These are phyloP conservation scores for Coleophoma crateriformis DNA, from an alignment of 2,329 filamentous ascomycete species.

Conservation along the genomic window DNA sequence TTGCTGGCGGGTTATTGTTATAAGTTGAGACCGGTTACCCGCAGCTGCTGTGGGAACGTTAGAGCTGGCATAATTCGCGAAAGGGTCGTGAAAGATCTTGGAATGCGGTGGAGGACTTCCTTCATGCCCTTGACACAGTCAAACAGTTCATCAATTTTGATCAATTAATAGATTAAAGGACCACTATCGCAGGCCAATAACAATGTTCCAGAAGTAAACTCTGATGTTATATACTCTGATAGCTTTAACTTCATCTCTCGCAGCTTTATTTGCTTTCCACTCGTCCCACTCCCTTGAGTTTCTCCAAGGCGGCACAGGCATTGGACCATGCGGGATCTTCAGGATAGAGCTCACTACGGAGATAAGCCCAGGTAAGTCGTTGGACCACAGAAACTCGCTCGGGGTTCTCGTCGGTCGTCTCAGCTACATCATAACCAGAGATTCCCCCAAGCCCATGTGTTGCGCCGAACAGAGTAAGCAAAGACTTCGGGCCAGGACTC, in stretches of 20 bases:
- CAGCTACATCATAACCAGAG: constrained; percentile 29
- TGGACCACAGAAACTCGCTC: constrained; percentile 24
- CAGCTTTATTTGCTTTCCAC: constrained; percentile 3
- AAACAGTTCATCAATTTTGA: too few species aligned
- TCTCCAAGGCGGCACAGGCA: constrained; percentile 1
- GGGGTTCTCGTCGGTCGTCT: constrained; percentile 29
- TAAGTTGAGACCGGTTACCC: too few species aligned
- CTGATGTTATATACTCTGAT: neutral
- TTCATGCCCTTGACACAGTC: too few species aligned
- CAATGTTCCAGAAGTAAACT: too few species aligned
- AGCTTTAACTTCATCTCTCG: neutral
- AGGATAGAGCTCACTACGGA: constrained; percentile 28
- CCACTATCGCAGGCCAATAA: too few species aligned
- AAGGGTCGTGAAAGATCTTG: too few species aligned
- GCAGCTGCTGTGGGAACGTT: too few species aligned
- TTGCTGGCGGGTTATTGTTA: too few species aligned
- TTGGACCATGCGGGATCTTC: constrained; percentile 15
- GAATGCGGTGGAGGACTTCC: too few species aligned
- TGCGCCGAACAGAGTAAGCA: constrained; percentile 28
- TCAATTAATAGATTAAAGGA: too few species aligned
- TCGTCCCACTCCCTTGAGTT: neutral
- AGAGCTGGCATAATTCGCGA: too few species aligned
- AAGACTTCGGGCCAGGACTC: constrained; percentile 27
- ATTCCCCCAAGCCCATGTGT: constrained; percentile 34
- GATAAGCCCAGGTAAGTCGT: constrained; percentile 32